A percentile compares a stretch with the other conserved stretches of the same genome.
These are phyloP conservation scores for Plasmodium ovale DNA, from an alignment of 169 alveolate species.

Conservation along the genomic window DNA sequence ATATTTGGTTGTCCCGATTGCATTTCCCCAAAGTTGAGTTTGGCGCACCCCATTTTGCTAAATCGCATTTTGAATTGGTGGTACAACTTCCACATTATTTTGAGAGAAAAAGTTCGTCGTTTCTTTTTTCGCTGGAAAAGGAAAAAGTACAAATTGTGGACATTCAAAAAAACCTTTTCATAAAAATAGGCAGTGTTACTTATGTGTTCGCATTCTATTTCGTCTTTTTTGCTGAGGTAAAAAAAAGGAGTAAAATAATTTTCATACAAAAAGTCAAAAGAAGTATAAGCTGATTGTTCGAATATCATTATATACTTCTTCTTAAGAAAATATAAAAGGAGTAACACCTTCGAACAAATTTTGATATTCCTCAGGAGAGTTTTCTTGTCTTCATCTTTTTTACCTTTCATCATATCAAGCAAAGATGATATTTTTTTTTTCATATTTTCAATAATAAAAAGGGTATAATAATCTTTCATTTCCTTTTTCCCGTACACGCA, in stretches of 20 bases:
- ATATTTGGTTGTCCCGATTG: not conserved
- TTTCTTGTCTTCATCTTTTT: constrained; percentile 13
- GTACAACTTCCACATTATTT: constrained; percentile 48
- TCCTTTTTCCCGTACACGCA: constrained; percentile 71
- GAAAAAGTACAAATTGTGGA: constrained; percentile 33
- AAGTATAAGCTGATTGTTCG: constrained; percentile 23
- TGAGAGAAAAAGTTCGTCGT: constrained; percentile 35
- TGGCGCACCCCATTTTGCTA: constrained; percentile 19
- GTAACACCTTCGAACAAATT: constrained; percentile 16
- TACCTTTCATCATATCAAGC: constrained; percentile 20
- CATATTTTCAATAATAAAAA: constrained; percentile 47
- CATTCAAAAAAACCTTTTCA: constrained; percentile 44
- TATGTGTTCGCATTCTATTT: not conserved
- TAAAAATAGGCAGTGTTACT: constrained; percentile 11
- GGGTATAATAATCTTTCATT: constrained; percentile 44
- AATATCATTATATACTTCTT: constrained; percentile 53
- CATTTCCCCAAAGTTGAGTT: too few species aligned
- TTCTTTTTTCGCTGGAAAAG: constrained; percentile 60
- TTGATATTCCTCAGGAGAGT: constrained; percentile 31
- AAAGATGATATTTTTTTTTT: constrained; percentile 14
- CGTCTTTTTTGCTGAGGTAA: not conserved
- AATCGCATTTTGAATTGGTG: constrained; percentile 37
- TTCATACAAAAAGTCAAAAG: constrained; percentile 42
- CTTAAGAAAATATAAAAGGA: constrained; percentile 27
- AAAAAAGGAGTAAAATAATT: constrained; percentile 18